Base-by-base conservation (phyloP, 2,329 filamentous ascomycete species). In the Tolypocladium tropicale region DNA sequence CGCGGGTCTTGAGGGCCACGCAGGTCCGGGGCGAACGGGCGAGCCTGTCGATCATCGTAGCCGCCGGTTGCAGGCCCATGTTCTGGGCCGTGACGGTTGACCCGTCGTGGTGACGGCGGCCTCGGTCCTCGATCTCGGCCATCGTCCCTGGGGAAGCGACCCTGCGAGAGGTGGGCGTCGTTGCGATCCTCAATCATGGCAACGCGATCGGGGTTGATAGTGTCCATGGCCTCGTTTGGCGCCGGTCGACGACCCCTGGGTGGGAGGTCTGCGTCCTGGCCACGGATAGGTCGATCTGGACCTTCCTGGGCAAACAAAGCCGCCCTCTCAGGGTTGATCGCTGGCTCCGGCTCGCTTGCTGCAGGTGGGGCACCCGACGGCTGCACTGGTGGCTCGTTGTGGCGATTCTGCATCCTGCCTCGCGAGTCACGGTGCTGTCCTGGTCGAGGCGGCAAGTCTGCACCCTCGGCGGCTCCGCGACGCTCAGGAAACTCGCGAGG, bases 241-340 rank as follows among this genome's bases (percentile, higher is more conserved):
- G 63, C 63, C 16, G 62, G 60, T 54, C 67, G 61, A 53, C 69
- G 71, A 25, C 56, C 55, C 23, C 69, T 66, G 1, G 60, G 59
- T 23, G 61, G 50, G 12, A 67, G 65, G 36, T 73, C 72, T 21
- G 63, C 55, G 23, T 71, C 67, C 16, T 61, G 61, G 23, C 59
- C 62, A n/a, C 68, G 64, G 33, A 58, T 11, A n/a, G 61, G 36
- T 32, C 65, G 62, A 25, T 68, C 65, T 33, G 60, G 55, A 23
- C 58, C 60, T 30, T 74, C 70, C 57, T 73, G 62, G 1, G 72
- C 71, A 53, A 81, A 75, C 6, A 80, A 68, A 10, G 78, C 74
- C 33, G 79, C 78, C 56, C 81, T 74, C 53, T 81, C 78, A 1
- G 81, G 79, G 58, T 83, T 82, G 62, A 83, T 78, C 10, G 72